A percentile compares a stretch with the other conserved stretches of the same genome.
Evolutionary conservation across 2,329 filamentous ascomycete genomes (phyloP).

Genomic region (Fusarium sp.): DNA sequence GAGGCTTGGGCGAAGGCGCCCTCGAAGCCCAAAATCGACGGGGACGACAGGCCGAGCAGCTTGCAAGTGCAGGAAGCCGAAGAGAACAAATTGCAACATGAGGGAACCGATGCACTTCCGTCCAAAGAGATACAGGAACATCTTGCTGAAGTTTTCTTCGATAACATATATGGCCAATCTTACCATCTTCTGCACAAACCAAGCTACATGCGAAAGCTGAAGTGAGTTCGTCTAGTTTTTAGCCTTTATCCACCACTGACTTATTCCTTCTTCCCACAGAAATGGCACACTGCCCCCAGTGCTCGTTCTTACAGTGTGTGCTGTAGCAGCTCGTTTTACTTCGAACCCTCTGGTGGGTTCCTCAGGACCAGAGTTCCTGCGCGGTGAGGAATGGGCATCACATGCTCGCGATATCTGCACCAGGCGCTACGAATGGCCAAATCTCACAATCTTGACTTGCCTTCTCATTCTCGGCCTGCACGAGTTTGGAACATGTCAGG

Average conservation of each 20-base stretch:
- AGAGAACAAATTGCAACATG: slow-evolving; percentile 80
- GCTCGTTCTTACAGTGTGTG: slow-evolving; percentile 91
- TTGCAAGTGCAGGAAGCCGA: slow-evolving; percentile 72
- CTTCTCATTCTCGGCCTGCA: slow-evolving; percentile 89
- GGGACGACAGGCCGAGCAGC: slow-evolving; percentile 59
- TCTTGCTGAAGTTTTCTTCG: slow-evolving; percentile 93
- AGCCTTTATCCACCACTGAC: slow-evolving; percentile 9
- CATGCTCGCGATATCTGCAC: slow-evolving; percentile 88
- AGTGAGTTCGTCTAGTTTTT: slow-evolving; percentile 58
- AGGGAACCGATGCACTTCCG: slow-evolving; percentile 85
- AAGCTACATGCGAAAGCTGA: slow-evolving; percentile 91
- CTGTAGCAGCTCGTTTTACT: slow-evolving; percentile 94
- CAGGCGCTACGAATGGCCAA: slow-evolving; percentile 91
- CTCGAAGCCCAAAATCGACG: slow-evolving; percentile 61
- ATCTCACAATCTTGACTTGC: slow-evolving; percentile 94
- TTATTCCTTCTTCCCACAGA: slow-evolving; percentile 33
- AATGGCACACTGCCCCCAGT: slow-evolving; percentile 81
- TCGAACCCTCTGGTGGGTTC: slow-evolving; percentile 83
- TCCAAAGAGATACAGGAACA: slow-evolving; percentile 91
- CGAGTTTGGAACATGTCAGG: slow-evolving; percentile 97
- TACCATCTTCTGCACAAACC: slow-evolving; percentile 96
- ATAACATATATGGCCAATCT: slow-evolving; percentile 93
- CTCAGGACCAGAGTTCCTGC: slow-evolving; percentile 79
- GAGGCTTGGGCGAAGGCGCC: slow-evolving; percentile 80
- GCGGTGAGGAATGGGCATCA: slow-evolving; percentile 91